Base-by-base conservation (phyloP, 2,329 filamentous ascomycete species). In the Ascochyta clinopodiicola region DNA sequence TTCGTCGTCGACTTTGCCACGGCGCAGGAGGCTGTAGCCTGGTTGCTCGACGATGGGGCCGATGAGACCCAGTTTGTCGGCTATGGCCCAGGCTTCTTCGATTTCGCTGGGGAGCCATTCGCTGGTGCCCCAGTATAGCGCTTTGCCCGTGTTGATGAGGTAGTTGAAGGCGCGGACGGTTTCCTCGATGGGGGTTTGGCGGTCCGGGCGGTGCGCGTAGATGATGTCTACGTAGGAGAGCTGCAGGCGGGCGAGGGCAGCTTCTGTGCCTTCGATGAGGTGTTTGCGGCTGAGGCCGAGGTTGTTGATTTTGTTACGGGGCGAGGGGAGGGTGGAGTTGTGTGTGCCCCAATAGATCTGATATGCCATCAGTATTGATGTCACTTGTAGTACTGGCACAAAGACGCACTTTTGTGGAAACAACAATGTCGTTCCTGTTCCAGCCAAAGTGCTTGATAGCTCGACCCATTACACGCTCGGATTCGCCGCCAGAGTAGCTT, bases 151-250 rank as follows among this genome's bases (percentile, higher is more conserved):
- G 72, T 86, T 79, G 70, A 91, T 89, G 48, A 90, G 75, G 72
- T 89, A 82, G 77, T 90, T 90, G 79, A 91, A 90, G 38, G 84
- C 86, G 44, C 87, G 84, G 25, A 90, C 87, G 0, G 83, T 86
- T 75, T 90, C 88, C 71, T 89, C 86, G 77, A 90, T 90, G 4
- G 87, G 87, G 0, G 87, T 90, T 22, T 84, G 78, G 6, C 85
- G 81, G 67, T 91, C 88, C 0, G 87, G 85, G 19, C 88, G 82
- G 75, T 91, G 88, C 15, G 88, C 87, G 66, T 88, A 89, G 64
- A 91, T 81, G 32, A 90, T 77, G 64, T 90, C 88, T 21, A 91
- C 87, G 64, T 88, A 88, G n/a, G 83, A 79, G 29, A 87, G 78
- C 66, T 79, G 56, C 34, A 88, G 75, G 17, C 86, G 82, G 66